Conservation (phyloP, 495 filamentous ascomycete genomes). For the Entonaema liquescens region DNA sequence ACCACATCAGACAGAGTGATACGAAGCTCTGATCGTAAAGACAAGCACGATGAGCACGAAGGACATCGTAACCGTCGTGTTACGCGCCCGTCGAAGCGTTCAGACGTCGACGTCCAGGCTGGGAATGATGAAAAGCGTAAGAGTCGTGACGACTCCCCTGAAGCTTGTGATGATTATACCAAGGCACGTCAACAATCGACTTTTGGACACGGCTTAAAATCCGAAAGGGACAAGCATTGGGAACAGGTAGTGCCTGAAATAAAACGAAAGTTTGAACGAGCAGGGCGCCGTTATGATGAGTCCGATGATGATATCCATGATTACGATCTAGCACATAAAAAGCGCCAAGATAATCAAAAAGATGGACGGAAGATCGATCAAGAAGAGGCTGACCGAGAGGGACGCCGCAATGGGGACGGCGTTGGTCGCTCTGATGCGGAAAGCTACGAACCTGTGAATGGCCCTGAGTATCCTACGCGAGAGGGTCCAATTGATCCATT, state of each 20-base stretch:
- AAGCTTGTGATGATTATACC: constrained; percentile 50
- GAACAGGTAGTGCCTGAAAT: constrained; percentile 30
- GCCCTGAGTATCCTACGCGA: constrained; percentile 9
- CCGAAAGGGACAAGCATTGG: constrained; percentile 23
- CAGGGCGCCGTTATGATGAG: constrained; percentile 39
- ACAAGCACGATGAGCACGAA: constrained; percentile 39
- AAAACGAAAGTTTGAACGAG: constrained; percentile 32
- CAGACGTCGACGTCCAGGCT: constrained; percentile 33
- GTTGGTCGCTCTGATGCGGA: constrained; percentile 10
- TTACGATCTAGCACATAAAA: constrained; percentile 36
- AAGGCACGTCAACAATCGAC: constrained; percentile 52
- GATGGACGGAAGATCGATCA: constrained; percentile 15
- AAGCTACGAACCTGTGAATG: constrained; percentile 12
- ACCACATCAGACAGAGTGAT: constrained; percentile 55
- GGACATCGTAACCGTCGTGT: constrained; percentile 38
- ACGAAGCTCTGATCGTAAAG: constrained; percentile 47
- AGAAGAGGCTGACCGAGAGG: constrained; percentile 12
- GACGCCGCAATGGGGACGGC: constrained; percentile 8
- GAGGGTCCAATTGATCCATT: constrained; percentile 56
- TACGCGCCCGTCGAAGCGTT: constrained; percentile 21
- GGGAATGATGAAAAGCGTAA: constrained; percentile 39
- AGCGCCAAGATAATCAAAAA: constrained; percentile 16
- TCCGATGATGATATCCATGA: constrained; percentile 31
- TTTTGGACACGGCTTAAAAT: constrained; percentile 9
- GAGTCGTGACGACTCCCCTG: constrained; percentile 28